These are phyloP conservation scores for Polyporus arcularius DNA, from an alignment of 768 basidiomycete genomes.

Conservation along the genomic window DNA sequence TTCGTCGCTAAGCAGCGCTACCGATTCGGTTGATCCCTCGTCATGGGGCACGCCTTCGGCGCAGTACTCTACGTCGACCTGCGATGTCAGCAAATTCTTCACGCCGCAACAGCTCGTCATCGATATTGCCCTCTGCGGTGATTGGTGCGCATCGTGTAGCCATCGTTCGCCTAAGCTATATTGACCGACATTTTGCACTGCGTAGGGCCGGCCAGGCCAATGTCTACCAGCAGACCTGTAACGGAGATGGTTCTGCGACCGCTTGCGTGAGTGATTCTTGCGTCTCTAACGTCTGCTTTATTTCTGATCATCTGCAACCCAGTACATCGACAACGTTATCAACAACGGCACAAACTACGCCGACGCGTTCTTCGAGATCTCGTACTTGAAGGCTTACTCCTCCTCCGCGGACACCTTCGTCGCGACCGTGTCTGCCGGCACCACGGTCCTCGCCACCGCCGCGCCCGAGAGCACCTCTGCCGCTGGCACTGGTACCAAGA, in stretches of 20 bases:
- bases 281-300: too few relatives aligned
- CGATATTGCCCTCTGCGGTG: slow-evolving; percentile 59
- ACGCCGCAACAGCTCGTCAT: slow-evolving; percentile 52
- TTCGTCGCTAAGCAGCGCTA: slow-evolving; percentile 33
- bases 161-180: neutral
- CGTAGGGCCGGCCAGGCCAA: slow-evolving; percentile 52
- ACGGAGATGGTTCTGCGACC: slow-evolving; percentile 35
- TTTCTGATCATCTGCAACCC: neutral
- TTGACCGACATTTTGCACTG: neutral
- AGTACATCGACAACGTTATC: slow-evolving; percentile 52
- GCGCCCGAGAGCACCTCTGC: neutral
- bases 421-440: slow-evolving; percentile 7
- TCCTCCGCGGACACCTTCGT: slow-evolving; percentile 2
- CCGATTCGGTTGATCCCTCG: slow-evolving; percentile 38
- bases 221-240: slow-evolving; percentile 48
- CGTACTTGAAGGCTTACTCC: slow-evolving; percentile 54
- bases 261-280: slow-evolving; percentile 14
- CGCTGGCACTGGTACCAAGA: neutral
- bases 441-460: slow-evolving; percentile 4
- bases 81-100: slow-evolving; percentile 48
- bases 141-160: slow-evolving; percentile 35
- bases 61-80: slow-evolving; percentile 38
- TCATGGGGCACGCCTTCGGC: slow-evolving; percentile 49
- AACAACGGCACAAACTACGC: slow-evolving; percentile 47
- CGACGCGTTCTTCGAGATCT: slow-evolving; percentile 63